Base-by-base conservation (phyloP, 768 basidiomycete species). In the Amanita rubescens region DNA sequence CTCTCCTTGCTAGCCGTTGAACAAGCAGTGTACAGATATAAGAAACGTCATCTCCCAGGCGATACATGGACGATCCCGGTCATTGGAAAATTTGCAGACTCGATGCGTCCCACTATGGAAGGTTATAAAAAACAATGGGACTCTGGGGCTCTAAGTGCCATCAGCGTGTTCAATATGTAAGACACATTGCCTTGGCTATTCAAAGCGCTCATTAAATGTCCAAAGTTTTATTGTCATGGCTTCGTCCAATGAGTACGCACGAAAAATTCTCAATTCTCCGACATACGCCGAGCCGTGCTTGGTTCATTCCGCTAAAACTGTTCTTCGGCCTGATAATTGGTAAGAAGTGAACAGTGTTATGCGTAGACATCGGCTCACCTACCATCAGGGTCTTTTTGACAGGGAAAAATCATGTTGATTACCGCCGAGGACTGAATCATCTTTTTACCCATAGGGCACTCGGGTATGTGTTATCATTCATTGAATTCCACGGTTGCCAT, bases 101-200 rank as follows among this genome's bases (percentile, higher is more conserved):
- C 91, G 4, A 73, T 95, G 73, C 81, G 86, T 59, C 96, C 96
- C 11, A 85, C 90, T 5, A 79, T 98, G 79, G 90, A 94, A 65
- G 81, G 80, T 38, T 99, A 99, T 75, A 88, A 86, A 76, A 78
- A 76, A 59, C 91, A 94, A 62, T 99, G 95, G 95, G 77, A 87
- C 59, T 85, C 86, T 2, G 94, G 94, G 49, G 84, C 84, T 12
- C 78, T 99, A 32, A 88, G 87, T 59, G 93, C 85, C 9, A 73
- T 95, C 54, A 94, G 90, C 65, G 96, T 99, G 3, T 99, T 99
- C 75, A 95, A 99, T 71, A 97, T 99, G 96, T 91, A 57, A 60
- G 86, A 71, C 32, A 33, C 37, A 14, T 38, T 32, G 37, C 33
- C 33, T 17, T 11, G 32, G 32, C 35, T 24, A 19, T 35, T 24